Evolutionary conservation across 1,139 yeast species (phyloP), one percentile per base, ranked within the genome.

Genomic region (Debaryomycetaceae sp.): DNA sequence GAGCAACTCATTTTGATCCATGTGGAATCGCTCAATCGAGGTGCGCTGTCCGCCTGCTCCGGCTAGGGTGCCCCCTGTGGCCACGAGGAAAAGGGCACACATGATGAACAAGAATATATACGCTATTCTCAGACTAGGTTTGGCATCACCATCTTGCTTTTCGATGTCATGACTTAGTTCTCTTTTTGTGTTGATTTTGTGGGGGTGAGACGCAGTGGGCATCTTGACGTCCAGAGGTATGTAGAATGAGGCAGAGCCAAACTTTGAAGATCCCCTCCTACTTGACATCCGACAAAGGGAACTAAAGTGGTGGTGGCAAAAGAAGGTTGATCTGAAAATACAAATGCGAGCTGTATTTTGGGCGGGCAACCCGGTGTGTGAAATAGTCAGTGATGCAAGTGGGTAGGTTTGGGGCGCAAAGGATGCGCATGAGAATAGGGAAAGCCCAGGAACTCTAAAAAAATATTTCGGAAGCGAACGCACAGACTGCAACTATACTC

Each of bases 231-330:
- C 32, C 8, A 6, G 4, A 8, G 31, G 20, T 10, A 12, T 9
- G 22, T 28, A 27, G 14, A 28, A 30, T 14, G 32, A 16, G 13
- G 32, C 18, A 4, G 19, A 11, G 5, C 31, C 32, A 17, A 29
- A 30, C 20, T 30, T 30, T 4, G 32, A 30, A n/a, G 23, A 16
- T 5, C 29, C 20, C 25, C 32, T 25, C 18, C 32, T 30, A n/a
- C n/a, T n/a, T n/a, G n/a, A 19, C 10, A 10, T 19, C 21, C 21
- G 11, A 10, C 10, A 19, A 19, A 19, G 11, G 10, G 21, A 19
- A 19, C 21, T 19, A 19, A 10, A 19, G 10, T 10, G 21, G 21
- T 19, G 21, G 10, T 10, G 11, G 11, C 21, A 10, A 10, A 10
- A 10, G 21, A 19, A n/a, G n/a, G n/a, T n/a, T n/a, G n/a, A n/a